These are phyloP conservation scores for Oryza australiensis DNA, from an alignment of 176 grass and related monocot genomes.

Conservation along the genomic window DNA sequence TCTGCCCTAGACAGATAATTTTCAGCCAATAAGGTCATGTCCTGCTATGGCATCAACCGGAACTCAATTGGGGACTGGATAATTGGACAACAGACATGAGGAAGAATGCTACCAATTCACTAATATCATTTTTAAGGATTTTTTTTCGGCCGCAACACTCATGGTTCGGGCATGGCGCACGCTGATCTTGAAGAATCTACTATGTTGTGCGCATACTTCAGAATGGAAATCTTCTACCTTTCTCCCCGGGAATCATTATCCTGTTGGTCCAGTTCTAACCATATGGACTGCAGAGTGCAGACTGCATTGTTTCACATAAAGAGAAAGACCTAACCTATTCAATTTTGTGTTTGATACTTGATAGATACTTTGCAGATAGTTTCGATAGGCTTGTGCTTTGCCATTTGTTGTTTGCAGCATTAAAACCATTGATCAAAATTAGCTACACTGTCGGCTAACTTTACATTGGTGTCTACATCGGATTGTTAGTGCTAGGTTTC, in stretches of 20 bases:
- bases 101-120: neutral
- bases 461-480: constrained; percentile 22
- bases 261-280: constrained; percentile 1
- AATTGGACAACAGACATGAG: neutral
- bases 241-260: neutral
- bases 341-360: neutral
- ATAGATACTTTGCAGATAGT: neutral
- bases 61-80: neutral
- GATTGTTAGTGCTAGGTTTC: neutral
- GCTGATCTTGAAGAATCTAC: neutral
- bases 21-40: constrained; percentile 13
- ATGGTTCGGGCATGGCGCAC: neutral
- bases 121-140: neutral
- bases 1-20: neutral
- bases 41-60: neutral
- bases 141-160: neutral
- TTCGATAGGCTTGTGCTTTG: neutral
- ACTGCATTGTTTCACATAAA: neutral
- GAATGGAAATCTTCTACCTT: neutral
- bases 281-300: neutral
- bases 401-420: neutral
- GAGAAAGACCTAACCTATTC: neutral
- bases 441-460: constrained; percentile 18
- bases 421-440: constrained; percentile 15
- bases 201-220: neutral